Evolutionary conservation across 495 filamentous ascomycete species (phyloP), one percentile per base, ranked within the genome.

Genomic region (Hypoxylon intermedium): DNA sequence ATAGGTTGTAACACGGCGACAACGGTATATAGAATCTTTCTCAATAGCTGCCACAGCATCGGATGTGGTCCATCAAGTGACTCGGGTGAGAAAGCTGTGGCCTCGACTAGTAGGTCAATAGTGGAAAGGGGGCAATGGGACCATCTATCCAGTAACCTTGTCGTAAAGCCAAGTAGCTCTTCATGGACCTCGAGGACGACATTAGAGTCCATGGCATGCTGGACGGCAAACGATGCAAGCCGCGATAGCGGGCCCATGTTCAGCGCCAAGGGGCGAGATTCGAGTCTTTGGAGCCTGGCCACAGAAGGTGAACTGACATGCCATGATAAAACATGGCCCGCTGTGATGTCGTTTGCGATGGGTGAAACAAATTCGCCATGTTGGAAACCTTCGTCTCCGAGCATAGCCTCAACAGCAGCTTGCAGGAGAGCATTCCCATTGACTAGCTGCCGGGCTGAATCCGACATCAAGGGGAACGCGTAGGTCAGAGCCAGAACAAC

Each of bases 101-200:
- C 60, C 66, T 97, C 92, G 69, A 96, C 89, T 0, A 89, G 85
- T 42, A 79, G 69, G 60, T 97, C 94, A 46, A 97, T 80, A 55
- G 90, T 86, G 1, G 89, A 95, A 28, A 98, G 79, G 62, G 91
- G 91, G 70, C 87, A 94, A 57, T 85, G 83, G 45, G 87, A 83
- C 94, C 94, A 98, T 67, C 91, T 87, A n/a, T 86, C 79, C 45
- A 87, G 77, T 18, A 98, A 67, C 2, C 80, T 87, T 21, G 84
- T 79, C 6, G 87, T 81, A 65, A 98, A 96, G 9, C 76, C 79
- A 5, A 85, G 75, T 20, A 97, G 68, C 52, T 89, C 82, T 58
- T 92, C 88, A n/a, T 94, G 78, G 19, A 85, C 79, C 28, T 79
- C 81, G 33, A 89, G 77, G 9, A 97, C 79, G 0, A 87, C 72